phyloP scores from a whole-genome alignment of 2,329 filamentous ascomycete genomes.

The Epichloe aotearoae region DNA sequence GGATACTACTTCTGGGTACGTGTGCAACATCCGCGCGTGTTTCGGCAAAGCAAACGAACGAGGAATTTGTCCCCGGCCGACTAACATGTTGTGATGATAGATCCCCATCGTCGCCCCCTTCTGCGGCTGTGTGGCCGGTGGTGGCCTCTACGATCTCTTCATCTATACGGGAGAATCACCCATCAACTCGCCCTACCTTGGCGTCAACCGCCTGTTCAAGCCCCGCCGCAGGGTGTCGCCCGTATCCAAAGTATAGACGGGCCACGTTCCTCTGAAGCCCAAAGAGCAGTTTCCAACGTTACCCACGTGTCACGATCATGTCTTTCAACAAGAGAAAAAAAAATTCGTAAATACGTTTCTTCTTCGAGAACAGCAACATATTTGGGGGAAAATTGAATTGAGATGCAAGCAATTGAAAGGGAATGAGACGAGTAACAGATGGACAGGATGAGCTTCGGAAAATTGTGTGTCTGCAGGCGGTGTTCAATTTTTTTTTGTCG shows the following conservation, averaged over 20 bases:
- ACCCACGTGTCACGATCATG: background rate
- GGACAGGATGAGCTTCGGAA: too few species aligned
- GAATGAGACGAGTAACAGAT: too few species aligned
- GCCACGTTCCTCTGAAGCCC: too few species aligned
- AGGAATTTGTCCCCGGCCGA: background rate
- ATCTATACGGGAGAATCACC: constrained; percentile 59
- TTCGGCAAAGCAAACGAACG: too few species aligned
- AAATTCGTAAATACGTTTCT: background rate
- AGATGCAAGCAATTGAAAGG: too few species aligned
- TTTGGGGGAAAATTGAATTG: too few species aligned
- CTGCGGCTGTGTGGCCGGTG: constrained; percentile 48
- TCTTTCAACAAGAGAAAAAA: background rate
- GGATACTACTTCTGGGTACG: constrained; percentile 61
- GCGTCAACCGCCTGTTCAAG: constrained; percentile 38
- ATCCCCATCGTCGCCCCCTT: constrained; percentile 63
- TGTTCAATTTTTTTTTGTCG: too few species aligned
- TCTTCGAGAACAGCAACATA: too few species aligned
- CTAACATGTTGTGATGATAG: constrained; percentile 23
- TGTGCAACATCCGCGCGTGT: background rate
- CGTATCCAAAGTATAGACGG: constrained; percentile 12
- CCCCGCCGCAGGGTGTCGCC: constrained; percentile 22
- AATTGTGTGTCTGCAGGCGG: too few species aligned
- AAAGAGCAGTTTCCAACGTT: background rate
- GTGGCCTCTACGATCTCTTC: constrained; percentile 53
- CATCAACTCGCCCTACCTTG: constrained; percentile 53